phyloP scores from a whole-genome alignment of 2,329 filamentous ascomycete genomes.

The Lachnellula suecica region DNA sequence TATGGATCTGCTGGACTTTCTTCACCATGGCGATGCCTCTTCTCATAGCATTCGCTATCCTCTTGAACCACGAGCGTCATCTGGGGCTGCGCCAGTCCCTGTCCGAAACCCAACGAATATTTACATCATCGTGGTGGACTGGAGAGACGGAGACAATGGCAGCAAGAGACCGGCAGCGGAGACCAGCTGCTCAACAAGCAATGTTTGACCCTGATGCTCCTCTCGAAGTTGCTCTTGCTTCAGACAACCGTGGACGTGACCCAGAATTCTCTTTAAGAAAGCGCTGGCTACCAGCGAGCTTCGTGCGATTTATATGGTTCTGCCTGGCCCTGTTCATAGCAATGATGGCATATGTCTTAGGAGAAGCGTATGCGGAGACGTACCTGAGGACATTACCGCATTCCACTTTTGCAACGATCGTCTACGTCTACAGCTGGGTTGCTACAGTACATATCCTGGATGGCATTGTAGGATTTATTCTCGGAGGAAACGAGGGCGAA shows the following conservation, averaged over 20 bases:
- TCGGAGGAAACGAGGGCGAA: constrained; percentile 65
- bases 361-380: constrained; percentile 68
- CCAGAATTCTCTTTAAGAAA: constrained; percentile 27
- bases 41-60: constrained; percentile 62
- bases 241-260: constrained; percentile 20
- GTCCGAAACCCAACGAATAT: constrained; percentile 67
- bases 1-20: constrained; percentile 70
- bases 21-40: constrained; percentile 69
- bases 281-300: constrained; percentile 62
- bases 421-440: constrained; percentile 72
- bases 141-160: constrained; percentile 48
- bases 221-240: constrained; percentile 29
- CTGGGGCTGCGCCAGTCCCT: constrained; percentile 59
- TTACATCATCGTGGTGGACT: constrained; percentile 65
- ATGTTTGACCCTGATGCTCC: constrained; percentile 31
- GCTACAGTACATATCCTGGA: constrained; percentile 65
- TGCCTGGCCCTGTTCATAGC: constrained; percentile 62
- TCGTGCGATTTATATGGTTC: constrained; percentile 70
- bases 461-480: constrained; percentile 63
- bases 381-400: constrained; percentile 67
- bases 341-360: constrained; percentile 64
- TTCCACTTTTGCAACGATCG: constrained; percentile 63
- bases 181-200: constrained; percentile 37
- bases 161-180: constrained; percentile 38
- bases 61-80: constrained; percentile 63